Base-by-base conservation (phyloP, 202 grass and related monocot genomes). In the Sporobolus alterniflorus region DNA sequence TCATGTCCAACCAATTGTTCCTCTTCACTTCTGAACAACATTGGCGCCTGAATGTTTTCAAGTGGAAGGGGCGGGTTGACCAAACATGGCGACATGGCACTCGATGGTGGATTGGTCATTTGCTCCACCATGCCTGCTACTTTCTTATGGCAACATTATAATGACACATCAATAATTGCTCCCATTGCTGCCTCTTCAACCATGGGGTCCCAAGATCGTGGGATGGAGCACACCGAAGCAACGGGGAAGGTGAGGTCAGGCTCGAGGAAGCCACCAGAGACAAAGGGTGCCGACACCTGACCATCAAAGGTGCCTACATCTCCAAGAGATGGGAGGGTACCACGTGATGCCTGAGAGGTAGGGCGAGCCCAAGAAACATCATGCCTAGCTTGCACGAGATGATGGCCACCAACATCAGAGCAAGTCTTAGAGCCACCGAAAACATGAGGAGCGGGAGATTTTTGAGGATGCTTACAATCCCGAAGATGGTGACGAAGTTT, bases 271-370 rank as follows among this genome's bases (percentile, higher is more conserved):
- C n/a, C n/a, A n/a, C n/a, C n/a, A n/a, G n/a, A n/a, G n/a, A n/a
- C n/a, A n/a, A n/a, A n/a, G n/a, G n/a, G n/a, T n/a, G n/a, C n/a
- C n/a, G n/a, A n/a, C n/a, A n/a, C n/a, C n/a, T n/a, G n/a, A n/a
- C n/a, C n/a, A n/a, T n/a, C n/a, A n/a, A n/a, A 12, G 17, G 46
- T 16, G 17, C 46, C 46, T 49, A 2, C 14, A 5, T 0, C 14
- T 16, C 11, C 15, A 3, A 3, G 15, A 49, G 15, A 2, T 16
- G n/a, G 3, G 15, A n/a, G n/a, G 0, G 6, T 2, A n/a, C 50
- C 0, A 2, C 6, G 5, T n/a, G n/a, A n/a, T 54, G 0, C 20
- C n/a, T 54, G 20, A 1, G 0, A 2, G 50, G n/a, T 6, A 2
- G n/a, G n/a, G n/a, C n/a, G n/a, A n/a, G n/a, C n/a, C 2, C 0